Evolutionary conservation across 352 stramenopile species (phyloP), one percentile per base, ranked within the genome.

Genomic region (Phytopythium aichiense): DNA sequence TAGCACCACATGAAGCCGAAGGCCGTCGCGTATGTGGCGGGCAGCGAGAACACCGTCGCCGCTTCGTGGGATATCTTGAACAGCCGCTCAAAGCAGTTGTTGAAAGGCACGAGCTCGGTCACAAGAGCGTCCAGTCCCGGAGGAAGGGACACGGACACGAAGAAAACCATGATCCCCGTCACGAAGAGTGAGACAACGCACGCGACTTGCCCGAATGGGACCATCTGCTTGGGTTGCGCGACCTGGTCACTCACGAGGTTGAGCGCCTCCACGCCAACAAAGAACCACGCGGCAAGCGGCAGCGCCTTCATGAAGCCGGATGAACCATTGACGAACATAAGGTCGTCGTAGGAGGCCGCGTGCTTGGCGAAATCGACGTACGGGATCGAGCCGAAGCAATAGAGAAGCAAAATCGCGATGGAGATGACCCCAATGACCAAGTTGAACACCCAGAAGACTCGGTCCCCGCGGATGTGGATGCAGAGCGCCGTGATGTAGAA

Each of bases 1-100:
- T 84, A 85, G 35, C 70, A 80, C 65, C 76, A 84, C 58, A 87
- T 81, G 48, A 85, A 85, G 0, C 73, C 76, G 51, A 76, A 83
- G 7, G 72, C 74, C 4, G 72, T 87, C 3, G 73, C 73, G 60
- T 79, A 87, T 1, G 75, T 87, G 2, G 75, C 77, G 5, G 75
- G 75, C 1, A 84, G 38, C 20, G 75, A 85, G 1, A 84, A 25
- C 30, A 83, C 31, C 6, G 65, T 83, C 2, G 75, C 73, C 4
- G 48, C 9, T 3, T 59, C 31, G 0, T 56, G 49, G 7, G 49
- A 49, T 4, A 77, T 61, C 0, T 61, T 30, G 13, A 84, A 75
- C 9, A 84, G 33, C 18, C 55, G 33, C 1, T 37, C 61, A 28
- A 81, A 82, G 22, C 77, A 72, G 46, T 64, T 72, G 52, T 73